A percentile compares a stretch with the other conserved stretches of the same genome.
Conservation (phyloP, 2,329 filamentous ascomycete species). For the Aspergillus aculeatus region DNA sequence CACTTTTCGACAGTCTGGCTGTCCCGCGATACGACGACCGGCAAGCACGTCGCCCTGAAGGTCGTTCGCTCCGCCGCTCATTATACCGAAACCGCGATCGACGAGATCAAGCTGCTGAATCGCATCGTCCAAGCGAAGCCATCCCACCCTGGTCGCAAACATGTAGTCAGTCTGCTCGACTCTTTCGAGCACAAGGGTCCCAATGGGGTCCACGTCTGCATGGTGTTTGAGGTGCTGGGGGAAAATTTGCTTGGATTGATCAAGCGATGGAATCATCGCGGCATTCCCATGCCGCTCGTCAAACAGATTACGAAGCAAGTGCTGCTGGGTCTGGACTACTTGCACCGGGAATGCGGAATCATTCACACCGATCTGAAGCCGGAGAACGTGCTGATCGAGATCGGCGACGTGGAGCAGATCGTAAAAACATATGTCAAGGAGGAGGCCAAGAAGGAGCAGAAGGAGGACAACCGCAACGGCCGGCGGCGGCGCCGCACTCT, state of each 20-base stretch:
- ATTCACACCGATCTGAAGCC: slow-evolving; percentile 98
- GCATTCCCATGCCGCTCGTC: slow-evolving; percentile 92
- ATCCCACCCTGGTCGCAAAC: slow-evolving; percentile 86
- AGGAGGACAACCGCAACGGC: slow-evolving; percentile 90
- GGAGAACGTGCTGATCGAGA: slow-evolving; percentile 97
- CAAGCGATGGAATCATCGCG: slow-evolving; percentile 97
- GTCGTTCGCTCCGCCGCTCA: slow-evolving; percentile 96
- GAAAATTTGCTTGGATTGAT: slow-evolving; percentile 94
- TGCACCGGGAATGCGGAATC: slow-evolving; percentile 97
- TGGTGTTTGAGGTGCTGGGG: slow-evolving; percentile 97
- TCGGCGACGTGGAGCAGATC: slow-evolving; percentile 97
- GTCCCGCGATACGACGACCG: slow-evolving; percentile 77
- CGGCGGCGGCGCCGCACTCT: slow-evolving; percentile 84
- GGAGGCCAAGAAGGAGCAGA: slow-evolving; percentile 62
- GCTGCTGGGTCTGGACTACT: slow-evolving; percentile 87
- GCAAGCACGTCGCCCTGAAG: slow-evolving; percentile 95
- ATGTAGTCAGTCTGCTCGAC: slow-evolving; percentile 93
- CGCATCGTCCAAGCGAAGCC: slow-evolving; percentile 95
- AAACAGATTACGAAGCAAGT: slow-evolving; percentile 99
- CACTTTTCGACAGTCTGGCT: slow-evolving; percentile 97
- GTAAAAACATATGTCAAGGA: slow-evolving; percentile 94
- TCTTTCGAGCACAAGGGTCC: slow-evolving; percentile 97
- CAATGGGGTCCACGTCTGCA: slow-evolving; percentile 94
- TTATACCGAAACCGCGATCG: slow-evolving; percentile 97
- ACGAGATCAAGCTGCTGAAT: slow-evolving; percentile 97